These are phyloP conservation scores for Ganoderma lucidum DNA, from an alignment of 1,284 basidiomycete species.

Conservation along the genomic window DNA sequence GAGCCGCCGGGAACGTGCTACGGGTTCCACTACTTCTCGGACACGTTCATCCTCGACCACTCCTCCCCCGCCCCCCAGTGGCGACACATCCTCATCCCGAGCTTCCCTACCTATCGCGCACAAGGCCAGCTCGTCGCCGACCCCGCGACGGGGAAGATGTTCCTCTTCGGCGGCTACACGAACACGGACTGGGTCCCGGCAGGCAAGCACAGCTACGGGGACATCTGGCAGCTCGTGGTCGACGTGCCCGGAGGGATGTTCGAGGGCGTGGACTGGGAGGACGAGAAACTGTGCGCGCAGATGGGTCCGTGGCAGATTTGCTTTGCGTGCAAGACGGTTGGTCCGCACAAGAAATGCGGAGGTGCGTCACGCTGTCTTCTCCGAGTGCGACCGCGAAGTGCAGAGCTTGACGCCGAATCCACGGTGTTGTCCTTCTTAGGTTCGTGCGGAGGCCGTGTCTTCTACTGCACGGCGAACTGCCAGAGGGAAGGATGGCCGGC, in stretches of 20 bases:
- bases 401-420: not conserved
- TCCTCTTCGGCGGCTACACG: conserved; percentile 49
- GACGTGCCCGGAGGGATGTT: conserved; percentile 47
- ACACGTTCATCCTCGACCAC: conserved; percentile 45
- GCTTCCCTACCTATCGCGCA: conserved; percentile 47
- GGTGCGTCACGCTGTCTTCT: conserved; percentile 35
- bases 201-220: conserved; percentile 44
- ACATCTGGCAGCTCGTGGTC: conserved; percentile 50
- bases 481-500: conserved; percentile 43
- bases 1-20: conserved; percentile 32
- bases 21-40: conserved; percentile 46
- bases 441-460: conserved; percentile 38
- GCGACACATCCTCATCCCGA: conserved; percentile 43
- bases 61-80: conserved; percentile 32
- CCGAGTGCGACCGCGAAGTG: not conserved
- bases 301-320: conserved; percentile 53
- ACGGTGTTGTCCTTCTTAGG: conserved; percentile 22
- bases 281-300: conserved; percentile 47
- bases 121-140: conserved; percentile 41
- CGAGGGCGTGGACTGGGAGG: conserved; percentile 45
- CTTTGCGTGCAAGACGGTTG: conserved; percentile 48
- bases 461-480: conserved; percentile 41
- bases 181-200: conserved; percentile 47
- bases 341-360: conserved; percentile 50
- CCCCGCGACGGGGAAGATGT: conserved; percentile 45